These are phyloP conservation scores for Ganoderma lucidum DNA, from an alignment of 1,284 basidiomycete genomes.

Conservation along the genomic window DNA sequence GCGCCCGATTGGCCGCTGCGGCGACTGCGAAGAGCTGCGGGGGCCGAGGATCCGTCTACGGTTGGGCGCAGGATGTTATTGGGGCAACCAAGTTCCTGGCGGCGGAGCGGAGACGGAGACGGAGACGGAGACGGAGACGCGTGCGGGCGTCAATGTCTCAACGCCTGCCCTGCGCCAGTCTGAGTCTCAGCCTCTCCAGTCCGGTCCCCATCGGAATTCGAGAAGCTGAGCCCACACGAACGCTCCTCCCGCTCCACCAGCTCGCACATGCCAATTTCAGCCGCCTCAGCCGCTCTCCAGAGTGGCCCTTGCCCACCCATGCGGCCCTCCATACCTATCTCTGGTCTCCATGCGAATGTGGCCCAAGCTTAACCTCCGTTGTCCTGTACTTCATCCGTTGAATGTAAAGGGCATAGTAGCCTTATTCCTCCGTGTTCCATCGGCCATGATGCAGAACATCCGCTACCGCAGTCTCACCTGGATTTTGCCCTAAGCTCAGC, in stretches of 20 bases:
- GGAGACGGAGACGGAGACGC: slow-evolving; percentile 16
- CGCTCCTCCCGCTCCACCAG: background rate
- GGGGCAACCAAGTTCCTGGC: background rate
- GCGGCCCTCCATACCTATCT: slow-evolving; percentile 7
- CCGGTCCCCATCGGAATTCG: slow-evolving; percentile 26
- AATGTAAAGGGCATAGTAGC: background rate
- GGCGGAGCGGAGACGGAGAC: slow-evolving; percentile 13
- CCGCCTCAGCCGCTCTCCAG: slow-evolving; percentile 13
- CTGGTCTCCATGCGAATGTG: background rate
- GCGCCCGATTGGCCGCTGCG: slow-evolving; percentile 5
- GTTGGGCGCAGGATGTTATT: slow-evolving; percentile 10
- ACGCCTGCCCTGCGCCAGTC: slow-evolving; percentile 8
- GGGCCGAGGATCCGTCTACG: slow-evolving; percentile 20
- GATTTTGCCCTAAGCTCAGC: background rate
- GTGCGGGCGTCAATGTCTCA: slow-evolving; percentile 11
- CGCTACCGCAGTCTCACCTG: background rate
- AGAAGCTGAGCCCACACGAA: background rate
- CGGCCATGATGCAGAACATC: background rate
- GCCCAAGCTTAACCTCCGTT: background rate
- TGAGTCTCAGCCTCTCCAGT: slow-evolving; percentile 6
- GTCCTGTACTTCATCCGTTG: slow-evolving; percentile 9
- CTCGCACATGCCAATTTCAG: slow-evolving; percentile 7
- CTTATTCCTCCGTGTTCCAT: background rate
- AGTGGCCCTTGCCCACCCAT: background rate
- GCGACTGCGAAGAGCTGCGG: background rate